These are phyloP conservation scores for Cyclocybe cylindracea DNA, from an alignment of 768 basidiomycete genomes.

Conservation along the genomic window DNA sequence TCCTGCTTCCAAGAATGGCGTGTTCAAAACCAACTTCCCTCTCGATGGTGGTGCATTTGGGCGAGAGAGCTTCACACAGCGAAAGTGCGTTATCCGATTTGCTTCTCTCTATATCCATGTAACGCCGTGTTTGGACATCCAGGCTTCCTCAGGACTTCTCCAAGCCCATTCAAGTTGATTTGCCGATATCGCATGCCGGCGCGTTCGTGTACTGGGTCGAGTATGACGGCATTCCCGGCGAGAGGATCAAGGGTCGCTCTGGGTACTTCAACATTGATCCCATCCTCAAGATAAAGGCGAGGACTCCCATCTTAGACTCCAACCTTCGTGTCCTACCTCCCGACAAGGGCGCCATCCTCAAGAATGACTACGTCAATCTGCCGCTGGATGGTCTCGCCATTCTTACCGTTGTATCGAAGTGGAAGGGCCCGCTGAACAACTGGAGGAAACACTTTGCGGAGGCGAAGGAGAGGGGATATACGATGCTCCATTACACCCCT, in stretches of 20 bases:
- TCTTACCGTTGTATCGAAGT: slow-evolving; percentile 92
- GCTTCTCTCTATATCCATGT: background rate
- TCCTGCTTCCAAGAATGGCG: slow-evolving; percentile 84
- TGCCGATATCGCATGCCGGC: slow-evolving; percentile 95
- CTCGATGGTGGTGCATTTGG: slow-evolving; percentile 88
- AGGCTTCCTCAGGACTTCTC: slow-evolving; percentile 87
- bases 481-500: slow-evolving; percentile 97
- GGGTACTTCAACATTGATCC: slow-evolving; percentile 99
- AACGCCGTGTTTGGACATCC: slow-evolving; percentile 18
- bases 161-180: slow-evolving; percentile 90
- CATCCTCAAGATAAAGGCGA: slow-evolving; percentile 71
- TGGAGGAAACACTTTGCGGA: slow-evolving; percentile 85
- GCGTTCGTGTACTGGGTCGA: slow-evolving; percentile 96
- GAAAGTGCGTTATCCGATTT: slow-evolving; percentile 56
- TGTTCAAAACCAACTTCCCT: slow-evolving; percentile 96
- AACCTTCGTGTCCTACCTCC: slow-evolving; percentile 54
- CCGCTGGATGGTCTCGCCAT: slow-evolving; percentile 89
- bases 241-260: slow-evolving; percentile 77
- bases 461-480: slow-evolving; percentile 89
- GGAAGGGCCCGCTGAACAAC: slow-evolving; percentile 86
- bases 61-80: slow-evolving; percentile 70
- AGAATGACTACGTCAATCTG: slow-evolving; percentile 59
- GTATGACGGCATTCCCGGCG: slow-evolving; percentile 67
- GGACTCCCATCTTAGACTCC: slow-evolving; percentile 70
- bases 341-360: slow-evolving; percentile 52